A percentile compares a stretch with the other conserved stretches of the same genome.
Evolutionary conservation across 345 rosid species (phyloP).

Genomic region (Hypericum perforatum): DNA sequence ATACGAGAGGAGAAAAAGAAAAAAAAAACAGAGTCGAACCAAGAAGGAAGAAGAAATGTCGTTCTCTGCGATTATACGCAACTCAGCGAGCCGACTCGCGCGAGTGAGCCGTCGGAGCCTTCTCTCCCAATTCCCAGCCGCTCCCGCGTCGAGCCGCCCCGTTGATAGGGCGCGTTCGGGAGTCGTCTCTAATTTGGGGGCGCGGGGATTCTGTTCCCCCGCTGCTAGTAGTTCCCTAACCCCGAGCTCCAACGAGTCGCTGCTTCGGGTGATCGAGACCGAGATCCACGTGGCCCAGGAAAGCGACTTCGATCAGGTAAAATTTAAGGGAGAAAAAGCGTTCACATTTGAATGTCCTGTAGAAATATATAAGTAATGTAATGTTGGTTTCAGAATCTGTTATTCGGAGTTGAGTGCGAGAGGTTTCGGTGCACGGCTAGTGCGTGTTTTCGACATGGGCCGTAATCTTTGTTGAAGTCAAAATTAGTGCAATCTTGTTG

Average conservation of each 20-base stretch:
- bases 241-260: conserved; percentile 38
- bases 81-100: conserved; percentile 32
- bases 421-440: no score
- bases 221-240: conserved; percentile 22
- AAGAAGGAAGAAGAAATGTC: conserved; percentile 25
- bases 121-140: conserved; percentile 21
- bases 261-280: conserved; percentile 48
- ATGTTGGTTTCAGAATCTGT: neutral
- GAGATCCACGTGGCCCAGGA: conserved; percentile 61
- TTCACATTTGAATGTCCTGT: neutral
- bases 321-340: neutral
- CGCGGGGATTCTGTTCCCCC: conserved; percentile 23
- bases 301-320: conserved; percentile 43
- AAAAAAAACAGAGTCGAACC: no score
- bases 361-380: neutral
- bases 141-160: conserved; percentile 7
- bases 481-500: neutral
- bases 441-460: no score
- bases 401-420: no score
- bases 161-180: conserved; percentile 11
- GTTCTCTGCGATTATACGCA: conserved; percentile 32
- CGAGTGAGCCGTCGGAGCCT: conserved; percentile 21
- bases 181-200: conserved; percentile 12
- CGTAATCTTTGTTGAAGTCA: no score
- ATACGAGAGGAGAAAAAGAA: no score